These are phyloP conservation scores for Pseudogymnoascus sp. DNA, from an alignment of 2,329 filamentous ascomycete genomes.

Conservation along the genomic window DNA sequence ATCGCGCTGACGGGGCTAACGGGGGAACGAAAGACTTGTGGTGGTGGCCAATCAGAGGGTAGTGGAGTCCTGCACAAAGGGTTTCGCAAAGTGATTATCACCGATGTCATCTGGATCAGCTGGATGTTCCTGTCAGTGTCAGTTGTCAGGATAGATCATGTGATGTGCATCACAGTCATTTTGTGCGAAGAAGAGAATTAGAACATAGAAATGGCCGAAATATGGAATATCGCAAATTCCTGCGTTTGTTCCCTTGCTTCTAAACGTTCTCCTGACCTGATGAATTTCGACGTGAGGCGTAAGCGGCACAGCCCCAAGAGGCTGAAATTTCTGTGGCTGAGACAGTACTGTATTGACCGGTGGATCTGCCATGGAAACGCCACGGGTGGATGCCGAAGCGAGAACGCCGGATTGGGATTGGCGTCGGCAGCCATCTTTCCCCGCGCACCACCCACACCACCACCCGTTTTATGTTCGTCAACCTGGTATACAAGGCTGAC, in stretches of 20 bases:
- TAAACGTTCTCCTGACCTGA: background rate
- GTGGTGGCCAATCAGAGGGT: background rate
- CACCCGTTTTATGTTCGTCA: background rate
- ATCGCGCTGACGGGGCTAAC: background rate
- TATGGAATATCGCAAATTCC: background rate
- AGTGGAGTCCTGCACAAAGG: conserved; percentile 3
- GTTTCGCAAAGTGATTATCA: background rate
- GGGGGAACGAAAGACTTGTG: background rate
- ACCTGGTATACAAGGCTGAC: background rate
- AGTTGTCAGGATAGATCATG: background rate
- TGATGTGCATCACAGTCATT: too few relatives aligned
- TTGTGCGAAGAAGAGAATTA: background rate
- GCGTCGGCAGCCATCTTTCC: background rate
- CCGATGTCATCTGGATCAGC: background rate
- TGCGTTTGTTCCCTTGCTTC: background rate
- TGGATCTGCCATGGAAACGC: background rate
- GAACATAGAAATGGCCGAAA: background rate
- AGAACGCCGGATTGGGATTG: background rate
- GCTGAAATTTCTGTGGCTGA: background rate
- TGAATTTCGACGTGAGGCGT: background rate
- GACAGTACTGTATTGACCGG: background rate
- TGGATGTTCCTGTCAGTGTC: background rate
- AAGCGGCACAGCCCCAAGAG: background rate
- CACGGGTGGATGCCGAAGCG: background rate
- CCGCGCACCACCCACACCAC: too few relatives aligned